These are phyloP conservation scores for Purpureocillium takamizusanense DNA, from an alignment of 2,329 filamentous ascomycete genomes.

Conservation along the genomic window DNA sequence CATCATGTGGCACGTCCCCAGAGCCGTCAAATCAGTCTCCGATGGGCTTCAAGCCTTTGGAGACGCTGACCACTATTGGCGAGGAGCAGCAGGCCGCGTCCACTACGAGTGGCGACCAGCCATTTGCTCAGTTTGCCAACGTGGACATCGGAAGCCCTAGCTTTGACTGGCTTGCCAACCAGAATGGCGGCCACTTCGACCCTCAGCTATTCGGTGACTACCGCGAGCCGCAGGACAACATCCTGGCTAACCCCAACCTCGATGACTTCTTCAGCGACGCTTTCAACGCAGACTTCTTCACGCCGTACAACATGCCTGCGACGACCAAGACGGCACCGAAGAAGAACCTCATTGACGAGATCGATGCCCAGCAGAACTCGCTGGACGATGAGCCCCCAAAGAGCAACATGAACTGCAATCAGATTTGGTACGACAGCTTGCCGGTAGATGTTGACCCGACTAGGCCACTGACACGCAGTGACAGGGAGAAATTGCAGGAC, in stretches of 20 bases:
- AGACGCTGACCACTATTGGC: constrained; percentile 55
- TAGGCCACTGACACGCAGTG: constrained; percentile 27
- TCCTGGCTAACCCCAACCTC: constrained; percentile 60
- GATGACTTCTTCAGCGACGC: constrained; percentile 70
- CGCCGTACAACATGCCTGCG: constrained; percentile 63
- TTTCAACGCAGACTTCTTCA: constrained; percentile 71
- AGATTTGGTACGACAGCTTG: constrained; percentile 68
- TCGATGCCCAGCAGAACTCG: constrained; percentile 65
- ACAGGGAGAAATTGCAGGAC: constrained; percentile 80
- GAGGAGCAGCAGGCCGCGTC: constrained; percentile 46
- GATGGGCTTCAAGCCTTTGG: constrained; percentile 52
- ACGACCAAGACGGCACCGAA: constrained; percentile 35
- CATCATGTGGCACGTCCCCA: constrained; percentile 68
- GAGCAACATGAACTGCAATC: constrained; percentile 68
- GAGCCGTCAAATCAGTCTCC: constrained; percentile 69
- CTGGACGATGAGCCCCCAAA: constrained; percentile 55
- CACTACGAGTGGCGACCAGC: constrained; percentile 24
- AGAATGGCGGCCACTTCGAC: constrained; percentile 81
- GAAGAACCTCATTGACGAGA: constrained; percentile 66
- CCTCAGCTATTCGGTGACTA: constrained; percentile 88
- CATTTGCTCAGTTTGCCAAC: constrained; percentile 20
- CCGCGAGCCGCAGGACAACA: constrained; percentile 77
- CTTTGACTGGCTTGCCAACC: constrained; percentile 67
- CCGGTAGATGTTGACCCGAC: neutral
- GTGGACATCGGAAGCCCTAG: constrained; percentile 39